Evolutionary conservation across 75 land plant species (phyloP).

Genomic region (Chamaecyparis obtusa): DNA sequence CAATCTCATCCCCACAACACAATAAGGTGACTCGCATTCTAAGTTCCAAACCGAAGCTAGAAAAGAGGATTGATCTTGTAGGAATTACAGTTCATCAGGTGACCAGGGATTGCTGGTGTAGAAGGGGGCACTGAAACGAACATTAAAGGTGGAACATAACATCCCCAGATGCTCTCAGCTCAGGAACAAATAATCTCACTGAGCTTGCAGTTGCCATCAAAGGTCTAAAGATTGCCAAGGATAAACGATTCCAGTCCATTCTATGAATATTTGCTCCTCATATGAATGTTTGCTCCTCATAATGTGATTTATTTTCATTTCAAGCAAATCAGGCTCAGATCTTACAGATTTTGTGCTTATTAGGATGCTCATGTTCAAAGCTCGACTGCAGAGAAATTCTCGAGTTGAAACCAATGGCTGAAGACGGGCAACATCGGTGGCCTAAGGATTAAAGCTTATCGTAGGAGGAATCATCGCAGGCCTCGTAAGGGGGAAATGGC

Average conservation of each 20-base stretch:
- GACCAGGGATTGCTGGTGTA: not conserved
- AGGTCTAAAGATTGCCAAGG: not conserved
- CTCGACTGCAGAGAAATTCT: not conserved
- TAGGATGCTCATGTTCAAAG: not conserved
- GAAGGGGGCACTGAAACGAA: not conserved
- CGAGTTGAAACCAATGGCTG: not conserved
- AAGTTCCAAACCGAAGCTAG: no score
- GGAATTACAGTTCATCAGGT: not conserved
- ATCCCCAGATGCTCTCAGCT: not conserved
- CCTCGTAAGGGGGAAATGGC: no score
- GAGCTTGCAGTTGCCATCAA: not conserved
- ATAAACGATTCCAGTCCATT: not conserved
- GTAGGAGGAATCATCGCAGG: not conserved
- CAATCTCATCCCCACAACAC: no score
- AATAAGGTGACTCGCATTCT: no score
- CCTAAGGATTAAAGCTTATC: not conserved
- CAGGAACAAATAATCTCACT: not conserved
- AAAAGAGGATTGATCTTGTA: no score
- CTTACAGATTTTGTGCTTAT: not conserved
- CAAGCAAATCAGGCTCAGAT: not conserved
- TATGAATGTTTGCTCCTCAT: not conserved
- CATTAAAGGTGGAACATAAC: not conserved
- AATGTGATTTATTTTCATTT: not conserved
- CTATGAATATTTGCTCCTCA: not conserved
- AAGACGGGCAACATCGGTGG: not conserved